These are phyloP conservation scores for Exidia glandulosa DNA, from an alignment of 768 basidiomycete species.

Conservation along the genomic window DNA sequence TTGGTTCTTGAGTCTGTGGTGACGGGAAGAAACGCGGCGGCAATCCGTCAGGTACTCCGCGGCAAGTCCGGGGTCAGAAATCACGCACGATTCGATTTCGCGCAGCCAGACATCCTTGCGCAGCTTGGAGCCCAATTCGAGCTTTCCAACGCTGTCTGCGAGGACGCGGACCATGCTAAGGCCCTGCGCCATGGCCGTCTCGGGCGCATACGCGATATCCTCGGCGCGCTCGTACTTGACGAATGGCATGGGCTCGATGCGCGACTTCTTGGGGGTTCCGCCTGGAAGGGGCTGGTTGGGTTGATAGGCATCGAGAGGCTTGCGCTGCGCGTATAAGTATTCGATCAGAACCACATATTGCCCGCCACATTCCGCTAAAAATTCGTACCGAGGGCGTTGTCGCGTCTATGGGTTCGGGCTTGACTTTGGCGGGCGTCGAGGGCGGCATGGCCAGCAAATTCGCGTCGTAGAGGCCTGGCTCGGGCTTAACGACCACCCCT, in stretches of 20 bases:
- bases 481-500: not conserved
- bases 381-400: not conserved
- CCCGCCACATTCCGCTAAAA: not conserved
- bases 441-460: not conserved
- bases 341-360: not conserved
- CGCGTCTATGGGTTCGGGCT: not conserved
- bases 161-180: conserved; percentile 41
- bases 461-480: not conserved
- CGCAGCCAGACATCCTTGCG: conserved; percentile 49
- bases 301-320: not conserved
- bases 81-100: conserved; percentile 37
- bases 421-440: not conserved
- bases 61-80: not conserved
- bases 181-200: conserved; percentile 39
- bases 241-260: not conserved
- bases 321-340: not conserved
- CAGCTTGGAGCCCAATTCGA: conserved; percentile 43
- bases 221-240: conserved; percentile 21
- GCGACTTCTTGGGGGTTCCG: not conserved
- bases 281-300: not conserved
- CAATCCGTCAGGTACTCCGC: not conserved
- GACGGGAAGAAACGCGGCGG: not conserved
- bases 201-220: conserved; percentile 39
- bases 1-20: conserved; percentile 34
- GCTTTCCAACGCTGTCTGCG: conserved; percentile 28